Percentiles rank a stretch among this genome's conserved stretches.
phyloP scores from a whole-genome alignment of 176 grass and related monocot genomes.

The Panicum miliaceum region DNA sequence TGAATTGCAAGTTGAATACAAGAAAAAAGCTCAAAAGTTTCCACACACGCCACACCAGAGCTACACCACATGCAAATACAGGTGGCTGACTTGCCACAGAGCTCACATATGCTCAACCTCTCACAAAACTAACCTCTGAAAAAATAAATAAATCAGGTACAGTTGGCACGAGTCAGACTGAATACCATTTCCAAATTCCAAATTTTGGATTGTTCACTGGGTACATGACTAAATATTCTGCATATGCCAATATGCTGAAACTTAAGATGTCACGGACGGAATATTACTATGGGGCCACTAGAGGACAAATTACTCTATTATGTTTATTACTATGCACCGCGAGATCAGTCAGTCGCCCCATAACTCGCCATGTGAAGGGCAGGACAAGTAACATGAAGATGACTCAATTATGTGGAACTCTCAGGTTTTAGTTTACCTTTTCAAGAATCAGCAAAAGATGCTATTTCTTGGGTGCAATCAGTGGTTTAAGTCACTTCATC shows the following conservation, averaged over 20 bases:
- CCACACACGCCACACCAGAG: background rate
- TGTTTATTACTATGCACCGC: background rate
- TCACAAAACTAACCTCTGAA: background rate
- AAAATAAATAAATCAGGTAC: constrained; percentile 15
- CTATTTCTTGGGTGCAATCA: constrained; percentile 8
- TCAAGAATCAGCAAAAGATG: constrained; percentile 5
- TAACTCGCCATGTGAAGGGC: constrained; percentile 10
- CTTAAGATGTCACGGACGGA: background rate
- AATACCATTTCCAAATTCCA: constrained; percentile 10
- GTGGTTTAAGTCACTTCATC: background rate
- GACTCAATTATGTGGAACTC: background rate
- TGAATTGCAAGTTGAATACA: background rate
- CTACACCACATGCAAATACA: constrained; percentile 15
- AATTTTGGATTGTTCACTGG: constrained; percentile 20
- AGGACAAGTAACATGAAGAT: constrained; percentile 6
- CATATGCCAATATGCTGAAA: constrained; percentile 13
- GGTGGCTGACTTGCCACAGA: background rate
- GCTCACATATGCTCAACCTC: constrained; percentile 15
- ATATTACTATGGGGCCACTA: constrained; percentile 21
- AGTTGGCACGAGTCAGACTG: constrained; percentile 10
- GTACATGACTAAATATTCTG: constrained; percentile 9
- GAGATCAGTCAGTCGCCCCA: background rate
- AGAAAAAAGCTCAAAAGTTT: background rate
- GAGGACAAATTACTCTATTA: background rate
- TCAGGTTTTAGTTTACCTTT: background rate